A percentile compares a stretch with the other conserved stretches of the same genome.
Conservation (phyloP, 2,329 filamentous ascomycete species). For the Macroventuria anomochaeta region DNA sequence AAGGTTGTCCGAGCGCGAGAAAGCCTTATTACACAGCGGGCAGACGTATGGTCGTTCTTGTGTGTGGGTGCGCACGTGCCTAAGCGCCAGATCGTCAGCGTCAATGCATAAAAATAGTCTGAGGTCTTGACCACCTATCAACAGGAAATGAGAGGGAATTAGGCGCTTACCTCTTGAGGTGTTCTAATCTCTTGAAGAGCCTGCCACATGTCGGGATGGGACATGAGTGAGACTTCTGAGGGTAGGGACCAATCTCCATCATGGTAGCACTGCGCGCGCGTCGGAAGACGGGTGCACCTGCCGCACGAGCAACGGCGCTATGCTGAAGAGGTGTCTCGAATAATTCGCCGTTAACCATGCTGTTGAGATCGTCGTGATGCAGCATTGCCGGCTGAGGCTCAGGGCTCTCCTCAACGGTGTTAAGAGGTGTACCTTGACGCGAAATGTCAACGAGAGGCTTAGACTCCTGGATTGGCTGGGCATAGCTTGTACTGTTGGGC, state of each 20-base stretch:
- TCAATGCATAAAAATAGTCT: constrained; percentile 48
- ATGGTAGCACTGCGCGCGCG: constrained; percentile 92
- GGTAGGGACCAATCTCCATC: constrained; percentile 95
- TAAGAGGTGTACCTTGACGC: constrained; percentile 87
- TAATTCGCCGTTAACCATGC: constrained; percentile 46
- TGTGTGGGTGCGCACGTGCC: constrained; percentile 98
- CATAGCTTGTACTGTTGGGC: constrained; percentile 62
- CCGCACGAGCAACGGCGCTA: constrained; percentile 65
- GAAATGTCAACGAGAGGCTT: constrained; percentile 80
- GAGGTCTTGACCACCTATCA: constrained; percentile 15
- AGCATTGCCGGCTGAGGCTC: constrained; percentile 73
- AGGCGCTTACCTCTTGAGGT: constrained; percentile 90
- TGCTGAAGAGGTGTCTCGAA: constrained; percentile 58
- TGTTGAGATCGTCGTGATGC: constrained; percentile 72
- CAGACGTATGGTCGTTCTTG: constrained; percentile 99
- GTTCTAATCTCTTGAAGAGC: constrained; percentile 98
- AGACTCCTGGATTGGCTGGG: constrained; percentile 73
- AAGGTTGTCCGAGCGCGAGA: constrained; percentile 97
- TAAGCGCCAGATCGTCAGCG: constrained; percentile 61
- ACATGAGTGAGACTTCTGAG: constrained; percentile 97
- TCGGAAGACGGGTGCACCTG: constrained; percentile 76
- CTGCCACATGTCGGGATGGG: constrained; percentile 98
- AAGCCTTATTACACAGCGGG: constrained; percentile 97
- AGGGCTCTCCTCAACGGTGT: constrained; percentile 82
- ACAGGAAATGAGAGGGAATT: constrained; percentile 38